These are phyloP conservation scores for Blepharisma japonicum DNA, from an alignment of 73 alveolate species.

Conservation along the genomic window DNA sequence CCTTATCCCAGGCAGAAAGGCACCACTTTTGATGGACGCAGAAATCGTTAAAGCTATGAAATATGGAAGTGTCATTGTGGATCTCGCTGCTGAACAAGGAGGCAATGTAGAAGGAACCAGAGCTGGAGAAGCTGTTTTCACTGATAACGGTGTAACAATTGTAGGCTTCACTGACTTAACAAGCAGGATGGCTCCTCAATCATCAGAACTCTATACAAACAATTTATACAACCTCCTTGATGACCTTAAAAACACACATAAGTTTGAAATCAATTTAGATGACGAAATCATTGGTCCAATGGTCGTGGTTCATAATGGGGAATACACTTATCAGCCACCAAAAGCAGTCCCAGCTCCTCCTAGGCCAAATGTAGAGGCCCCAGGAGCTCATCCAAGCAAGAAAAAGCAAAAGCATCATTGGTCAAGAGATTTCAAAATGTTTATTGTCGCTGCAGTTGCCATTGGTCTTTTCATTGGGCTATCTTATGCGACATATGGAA, in stretches of 20 bases:
- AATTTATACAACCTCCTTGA: conserved; percentile 11
- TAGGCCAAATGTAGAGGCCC: not conserved
- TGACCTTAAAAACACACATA: conserved; percentile 19
- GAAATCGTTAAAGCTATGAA: conserved; percentile 47
- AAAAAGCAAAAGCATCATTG: no score
- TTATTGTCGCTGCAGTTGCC: not conserved
- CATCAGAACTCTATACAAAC: conserved; percentile 32
- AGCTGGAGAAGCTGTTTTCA: conserved; percentile 40
- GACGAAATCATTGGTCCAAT: conserved; percentile 32
- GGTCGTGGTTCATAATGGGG: conserved; percentile 1
- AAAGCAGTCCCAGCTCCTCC: conserved; percentile 23
- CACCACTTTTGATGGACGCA: conserved; percentile 50
- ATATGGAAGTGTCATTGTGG: conserved; percentile 74
- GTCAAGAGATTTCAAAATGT: not conserved
- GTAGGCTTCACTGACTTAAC: conserved; percentile 67
- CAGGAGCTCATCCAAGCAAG: not conserved
- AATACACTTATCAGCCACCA: not conserved
- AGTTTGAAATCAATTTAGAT: conserved; percentile 16
- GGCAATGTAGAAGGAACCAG: conserved; percentile 59
- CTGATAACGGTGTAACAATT: conserved; percentile 48
- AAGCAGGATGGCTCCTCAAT: conserved; percentile 47
- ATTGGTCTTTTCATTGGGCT: conserved; percentile 14
- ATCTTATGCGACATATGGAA: not conserved
- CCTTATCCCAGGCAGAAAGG: conserved; percentile 61
- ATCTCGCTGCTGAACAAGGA: conserved; percentile 79